Base-by-base conservation (phyloP, 2,329 filamentous ascomycete genomes). In the Cercospora zeae-maydis region DNA sequence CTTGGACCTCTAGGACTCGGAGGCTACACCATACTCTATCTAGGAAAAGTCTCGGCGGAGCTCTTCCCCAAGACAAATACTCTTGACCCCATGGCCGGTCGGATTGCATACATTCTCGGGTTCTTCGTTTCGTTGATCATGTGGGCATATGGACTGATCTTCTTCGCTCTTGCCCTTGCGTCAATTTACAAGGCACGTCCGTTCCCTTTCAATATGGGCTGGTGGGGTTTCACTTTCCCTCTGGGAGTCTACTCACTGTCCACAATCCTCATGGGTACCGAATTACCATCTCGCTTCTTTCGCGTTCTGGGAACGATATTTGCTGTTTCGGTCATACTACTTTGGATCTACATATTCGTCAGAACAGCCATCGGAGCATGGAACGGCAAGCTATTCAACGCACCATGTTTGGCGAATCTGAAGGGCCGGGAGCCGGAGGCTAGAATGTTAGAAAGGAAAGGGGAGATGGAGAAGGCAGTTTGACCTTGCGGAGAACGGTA, bases 1-100 rank as follows among this genome's bases (percentile, higher is more conserved):
- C 78, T 90, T 0, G 87, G 88, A 0, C 87, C 88, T 0, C 89
- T 62, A 0, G 87, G 87, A 0, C 85, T 88, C 72, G 87, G 87
- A 16, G 86, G 84, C 1, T 90, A 84, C 70, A 83, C 78, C 1
- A 61, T 67, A 10, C 47, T 69, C 13, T 59, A 67, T 21, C 61
- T 67, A 4, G 65, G 65, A 1, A 59, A 60, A 57, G 67, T 66
- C 3, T 55, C 63, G 76, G 72, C 75, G 72, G 62, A 61, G 60
- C 74, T 8, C 49, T 65, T 67, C 30, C 61, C 65, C 4, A 31
- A 21, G 19, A 61, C 61, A 8, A 30, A 39, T 7, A 59, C 60
- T 13, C 49, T 63, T 30, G 65, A 61, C 47, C 65, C 63, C 73
- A 78, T 34, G 86, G 87, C 0, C 77, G 85, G 19, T 72, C 80